These are phyloP conservation scores for Xerocomus brunneocitrinus DNA, from an alignment of 768 basidiomycete species.

Conservation along the genomic window DNA sequence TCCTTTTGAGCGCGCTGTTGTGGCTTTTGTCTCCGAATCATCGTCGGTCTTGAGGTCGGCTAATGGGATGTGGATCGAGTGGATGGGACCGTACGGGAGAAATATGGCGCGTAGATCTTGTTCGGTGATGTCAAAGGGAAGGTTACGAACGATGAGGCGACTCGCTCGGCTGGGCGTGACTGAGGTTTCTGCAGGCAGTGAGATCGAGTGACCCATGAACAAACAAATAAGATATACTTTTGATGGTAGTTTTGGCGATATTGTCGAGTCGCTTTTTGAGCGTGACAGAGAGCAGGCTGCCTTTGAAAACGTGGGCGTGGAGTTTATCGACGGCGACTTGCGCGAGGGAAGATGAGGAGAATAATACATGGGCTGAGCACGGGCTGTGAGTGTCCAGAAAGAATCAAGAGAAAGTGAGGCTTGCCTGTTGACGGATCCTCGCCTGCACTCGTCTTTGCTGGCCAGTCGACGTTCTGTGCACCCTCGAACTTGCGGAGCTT, in stretches of 20 bases:
- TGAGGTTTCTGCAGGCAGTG: constrained; percentile 24
- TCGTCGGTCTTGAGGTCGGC: constrained; percentile 29
- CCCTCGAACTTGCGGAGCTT: constrained; percentile 77
- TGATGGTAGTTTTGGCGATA: constrained; percentile 44
- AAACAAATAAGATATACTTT: constrained; percentile 16
- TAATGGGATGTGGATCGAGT: constrained; percentile 77
- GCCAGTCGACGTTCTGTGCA: constrained; percentile 75
- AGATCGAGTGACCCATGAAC: neutral
- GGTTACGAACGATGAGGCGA: constrained; percentile 86
- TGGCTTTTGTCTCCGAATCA: constrained; percentile 21
- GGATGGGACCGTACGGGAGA: constrained; percentile 81
- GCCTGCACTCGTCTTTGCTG: constrained; percentile 41
- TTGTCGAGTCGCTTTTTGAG: constrained; percentile 82
- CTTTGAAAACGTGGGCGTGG: constrained; percentile 92
- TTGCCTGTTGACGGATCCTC: constrained; percentile 53
- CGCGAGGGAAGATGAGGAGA: constrained; percentile 63
- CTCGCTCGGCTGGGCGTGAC: constrained; percentile 69
- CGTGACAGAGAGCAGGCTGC: constrained; percentile 76
- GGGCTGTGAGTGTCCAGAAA: neutral
- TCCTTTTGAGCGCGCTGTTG: constrained; percentile 51
- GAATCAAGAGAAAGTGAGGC: neutral
- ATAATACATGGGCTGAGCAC: constrained; percentile 65
- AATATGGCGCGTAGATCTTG: constrained; percentile 84
- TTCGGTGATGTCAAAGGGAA: constrained; percentile 79
- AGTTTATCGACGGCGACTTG: constrained; percentile 71